Base-by-base conservation (phyloP, 2,329 filamentous ascomycete species). In the Fusarium drepaniforme region DNA sequence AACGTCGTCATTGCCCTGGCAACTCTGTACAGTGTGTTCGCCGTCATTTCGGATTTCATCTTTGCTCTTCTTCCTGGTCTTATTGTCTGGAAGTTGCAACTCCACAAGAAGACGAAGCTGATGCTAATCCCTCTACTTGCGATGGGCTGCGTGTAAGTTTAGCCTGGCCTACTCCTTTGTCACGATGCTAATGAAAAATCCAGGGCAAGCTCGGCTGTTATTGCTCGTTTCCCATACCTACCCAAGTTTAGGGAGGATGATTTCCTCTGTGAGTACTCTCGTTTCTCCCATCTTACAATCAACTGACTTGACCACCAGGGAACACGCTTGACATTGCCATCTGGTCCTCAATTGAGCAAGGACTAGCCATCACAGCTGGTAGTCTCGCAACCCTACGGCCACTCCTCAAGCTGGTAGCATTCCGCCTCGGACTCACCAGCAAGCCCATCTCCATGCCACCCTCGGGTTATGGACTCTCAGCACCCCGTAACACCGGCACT, bases 61-160 rank as follows among this genome's bases (percentile, higher is more conserved):
- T 82, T 88, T 56, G 87, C 86, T 5, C 74, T 89, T 18, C 76
- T 90, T 8, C 88, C 88, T 0, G 83, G 87, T 1, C 85, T 87
- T 66, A 83, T 92, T 6, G 83, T 91, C 0, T 87, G 84, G 82
- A 83, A 85, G 15, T 74, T 91, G 18, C 84, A 90, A 57, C 88
- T 91, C 81, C 85, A 85, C 42, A 75, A 72, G 3, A 83, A 82
- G 56, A 87, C 86, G 0, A 91, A 90, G 75, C 46, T 83, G 4
- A 83, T 87, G 0, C 79, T 91, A 30, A 86, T 85, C 3, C 83
- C 83, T 6, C 84, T 91, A 44, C 81, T 92, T 37, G 86, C 85
- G 4, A 84, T 91, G 80, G 91, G 89, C 18, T 89, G 89, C 68
- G 75, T 86, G 84, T 81, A 80, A 67, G 80, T 78, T 15, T 4